These are phyloP conservation scores for Pterocarpus macrocarpus DNA, from an alignment of 306 rosid species.

Conservation along the genomic window DNA sequence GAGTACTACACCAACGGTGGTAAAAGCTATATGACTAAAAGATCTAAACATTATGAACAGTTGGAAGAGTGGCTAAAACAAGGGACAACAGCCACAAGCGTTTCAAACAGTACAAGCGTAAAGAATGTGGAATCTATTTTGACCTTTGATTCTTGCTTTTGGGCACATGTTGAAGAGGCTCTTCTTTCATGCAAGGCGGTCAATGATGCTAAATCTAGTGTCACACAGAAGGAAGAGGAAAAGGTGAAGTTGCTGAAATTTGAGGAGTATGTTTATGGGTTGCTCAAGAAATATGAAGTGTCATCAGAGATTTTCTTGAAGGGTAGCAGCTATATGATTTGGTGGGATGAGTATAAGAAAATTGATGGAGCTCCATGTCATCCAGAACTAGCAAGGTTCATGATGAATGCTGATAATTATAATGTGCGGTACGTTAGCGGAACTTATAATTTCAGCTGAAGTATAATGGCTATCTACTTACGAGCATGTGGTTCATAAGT, in stretches of 20 bases:
- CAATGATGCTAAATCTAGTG: background rate
- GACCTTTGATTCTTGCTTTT: constrained; percentile 80
- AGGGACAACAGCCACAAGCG: background rate
- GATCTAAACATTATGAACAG: constrained; percentile 52
- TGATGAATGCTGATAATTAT: constrained; percentile 31
- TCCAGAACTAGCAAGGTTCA: constrained; percentile 46
- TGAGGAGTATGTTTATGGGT: constrained; percentile 56
- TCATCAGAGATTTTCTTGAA: constrained; percentile 73
- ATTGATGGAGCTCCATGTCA: constrained; percentile 29
- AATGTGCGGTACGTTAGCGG: constrained; percentile 46
- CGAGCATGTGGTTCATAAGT: too few relatives aligned
- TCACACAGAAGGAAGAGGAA: constrained; percentile 22
- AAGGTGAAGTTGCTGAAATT: constrained; percentile 45
- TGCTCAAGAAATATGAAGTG: constrained; percentile 52
- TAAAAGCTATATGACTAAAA: constrained; percentile 38
- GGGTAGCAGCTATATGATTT: constrained; percentile 63
- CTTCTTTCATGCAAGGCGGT: constrained; percentile 41
- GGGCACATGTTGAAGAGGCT: constrained; percentile 83
- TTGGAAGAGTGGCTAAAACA: constrained; percentile 57
- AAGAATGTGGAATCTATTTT: constrained; percentile 49
- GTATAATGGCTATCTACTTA: too few relatives aligned
- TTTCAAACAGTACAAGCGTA: background rate
- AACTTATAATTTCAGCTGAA: constrained; percentile 24
- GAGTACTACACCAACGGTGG: constrained; percentile 35
- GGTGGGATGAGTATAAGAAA: constrained; percentile 64